Base-by-base conservation (phyloP, 805 yeast genomes). In the Candida hungchunana region DNA sequence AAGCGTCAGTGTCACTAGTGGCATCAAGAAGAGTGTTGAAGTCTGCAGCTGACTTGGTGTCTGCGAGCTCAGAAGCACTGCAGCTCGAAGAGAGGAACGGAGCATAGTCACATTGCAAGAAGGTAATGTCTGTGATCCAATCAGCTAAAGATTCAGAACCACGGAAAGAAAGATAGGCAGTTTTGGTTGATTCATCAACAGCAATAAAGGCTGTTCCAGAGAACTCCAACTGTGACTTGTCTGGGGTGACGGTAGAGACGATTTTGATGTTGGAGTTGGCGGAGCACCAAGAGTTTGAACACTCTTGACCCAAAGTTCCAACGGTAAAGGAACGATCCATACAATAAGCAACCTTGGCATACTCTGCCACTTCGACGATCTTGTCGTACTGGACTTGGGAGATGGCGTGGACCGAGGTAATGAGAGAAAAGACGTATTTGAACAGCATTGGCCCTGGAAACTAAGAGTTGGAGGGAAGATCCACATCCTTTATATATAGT, bases 71-170 rank as follows among this genome's bases (percentile, higher is more conserved):
- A 10, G 20, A 23, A 20, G 31, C 31, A 5, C 34, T 26, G 6
- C 29, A 13, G 7, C 23, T 8, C 8, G 38, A 35, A 17, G 19
- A 28, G 8, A 35, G 9, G 13, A 64, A 51, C 0, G 86, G 82
- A 12, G 49, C 47, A 50, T 77, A 80, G 1, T 50, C 50, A 2
- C 65, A 63, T 5, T 76, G 77, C 4, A 61, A 36, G 21, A 71
- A 63, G 27, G 68, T 66, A 31, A 79, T 59, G 56, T 84, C 82
- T 20, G 76, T 67, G 14, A 69, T 39, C 80, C 83, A 77, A 52
- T 84, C 90, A 32, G 68, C 64, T n/a, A 65, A 51, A 9, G 79
- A 67, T 2, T 76, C 60, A 0, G 88, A 75, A 4, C 93, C 93
- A 57, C 87, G 67, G 47, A 78, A 78, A 0, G 66, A 73, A 31